These are phyloP conservation scores for Patellaria atrata DNA, from an alignment of 495 filamentous ascomycete genomes.

Conservation along the genomic window DNA sequence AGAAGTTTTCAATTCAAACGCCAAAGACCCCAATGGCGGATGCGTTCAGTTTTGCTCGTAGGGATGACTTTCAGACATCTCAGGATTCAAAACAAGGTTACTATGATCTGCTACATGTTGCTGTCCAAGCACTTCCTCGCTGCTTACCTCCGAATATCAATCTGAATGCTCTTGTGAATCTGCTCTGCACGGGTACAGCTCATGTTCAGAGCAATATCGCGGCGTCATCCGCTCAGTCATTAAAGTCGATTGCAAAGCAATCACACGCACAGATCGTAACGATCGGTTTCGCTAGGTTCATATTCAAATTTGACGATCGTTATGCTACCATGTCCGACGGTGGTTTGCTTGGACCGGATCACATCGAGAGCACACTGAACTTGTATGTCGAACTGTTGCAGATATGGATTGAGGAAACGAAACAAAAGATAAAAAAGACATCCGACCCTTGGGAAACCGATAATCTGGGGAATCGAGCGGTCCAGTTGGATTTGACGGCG, in stretches of 20 bases:
- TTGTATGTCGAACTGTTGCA: slow-evolving; percentile 86
- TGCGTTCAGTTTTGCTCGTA: slow-evolving; percentile 74
- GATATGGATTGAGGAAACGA: slow-evolving; percentile 96
- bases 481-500: slow-evolving; percentile 74
- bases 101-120: slow-evolving; percentile 89
- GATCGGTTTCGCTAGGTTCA: slow-evolving; percentile 90
- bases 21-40: slow-evolving; percentile 91
- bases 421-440: slow-evolving; percentile 65
- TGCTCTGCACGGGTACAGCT: slow-evolving; percentile 91
- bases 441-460: slow-evolving; percentile 47
- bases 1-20: slow-evolving; percentile 73
- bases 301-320: slow-evolving; percentile 93
- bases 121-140: slow-evolving; percentile 84
- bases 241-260: slow-evolving; percentile 90
- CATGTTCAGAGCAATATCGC: slow-evolving; percentile 91
- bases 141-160: slow-evolving; percentile 83
- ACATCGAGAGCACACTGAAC: slow-evolving; percentile 85
- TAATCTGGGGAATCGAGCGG: slow-evolving; percentile 40
- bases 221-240: slow-evolving; percentile 73
- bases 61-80: slow-evolving; percentile 60
- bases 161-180: slow-evolving; percentile 86
- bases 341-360: slow-evolving; percentile 85
- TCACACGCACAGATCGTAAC: slow-evolving; percentile 91
- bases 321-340: slow-evolving; percentile 98
- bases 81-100: slow-evolving; percentile 85